Percentiles rank a stretch among this genome's conserved stretches.
Conservation (phyloP, 805 yeast species). For the Candida orba region DNA sequence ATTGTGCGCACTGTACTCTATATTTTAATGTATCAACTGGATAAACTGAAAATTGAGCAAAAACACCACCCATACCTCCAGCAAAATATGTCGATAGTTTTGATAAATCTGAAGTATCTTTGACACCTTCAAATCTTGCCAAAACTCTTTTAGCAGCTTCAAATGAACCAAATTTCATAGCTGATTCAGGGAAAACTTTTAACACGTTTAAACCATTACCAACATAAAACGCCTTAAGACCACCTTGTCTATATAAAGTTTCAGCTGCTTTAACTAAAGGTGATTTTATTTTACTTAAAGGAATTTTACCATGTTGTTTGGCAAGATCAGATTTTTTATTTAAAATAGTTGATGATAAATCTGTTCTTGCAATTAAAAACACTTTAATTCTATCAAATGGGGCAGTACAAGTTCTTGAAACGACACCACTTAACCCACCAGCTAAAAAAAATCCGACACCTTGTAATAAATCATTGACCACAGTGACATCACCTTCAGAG, state of each 20-base stretch:
- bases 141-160: slow-evolving; percentile 76
- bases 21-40: slow-evolving; percentile 94
- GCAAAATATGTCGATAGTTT: slow-evolving; percentile 77
- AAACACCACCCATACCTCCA: slow-evolving; percentile 95
- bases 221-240: slow-evolving; percentile 79
- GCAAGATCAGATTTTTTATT: slow-evolving; percentile 47
- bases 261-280: slow-evolving; percentile 77
- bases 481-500: slow-evolving; percentile 88
- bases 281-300: slow-evolving; percentile 46
- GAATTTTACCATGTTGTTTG: slow-evolving; percentile 32
- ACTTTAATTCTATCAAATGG: slow-evolving; percentile 96
- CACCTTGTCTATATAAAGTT: slow-evolving; percentile 82
- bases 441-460: slow-evolving; percentile 90
- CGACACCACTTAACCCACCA: slow-evolving; percentile 94
- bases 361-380: slow-evolving; percentile 86
- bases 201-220: slow-evolving; percentile 93
- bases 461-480: slow-evolving; percentile 67
- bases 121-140: slow-evolving; percentile 68
- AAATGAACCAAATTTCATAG: slow-evolving; percentile 94
- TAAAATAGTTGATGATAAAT: slow-evolving; percentile 60
- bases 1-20: slow-evolving; percentile 86
- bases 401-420: slow-evolving; percentile 93
- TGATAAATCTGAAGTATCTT: slow-evolving; percentile 63
- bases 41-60: slow-evolving; percentile 86
- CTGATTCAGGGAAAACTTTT: slow-evolving; percentile 94